Evolutionary conservation across 768 basidiomycete genomes (phyloP), one percentile per base, ranked within the genome.

Genomic region (Leccinum longicurvipes): DNA sequence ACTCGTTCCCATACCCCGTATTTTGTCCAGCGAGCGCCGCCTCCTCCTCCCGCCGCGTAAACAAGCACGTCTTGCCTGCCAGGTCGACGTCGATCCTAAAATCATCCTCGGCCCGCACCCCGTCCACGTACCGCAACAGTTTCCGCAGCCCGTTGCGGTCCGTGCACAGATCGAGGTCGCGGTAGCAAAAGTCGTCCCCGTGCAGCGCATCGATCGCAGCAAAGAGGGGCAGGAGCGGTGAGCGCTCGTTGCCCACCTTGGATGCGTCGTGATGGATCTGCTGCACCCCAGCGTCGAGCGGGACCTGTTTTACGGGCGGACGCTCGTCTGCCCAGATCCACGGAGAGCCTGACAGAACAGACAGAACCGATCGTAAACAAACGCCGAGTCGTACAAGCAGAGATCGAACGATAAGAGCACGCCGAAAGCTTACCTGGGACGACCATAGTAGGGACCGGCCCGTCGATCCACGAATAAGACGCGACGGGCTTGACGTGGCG

Each of bases 41-140:
- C 10, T 12, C 60, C 28, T 79, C 79, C 80, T 85, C 86, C 21
- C 51, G 74, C 1, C 89, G 73, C 53, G 81, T 83, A 61, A 90
- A 71, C 25, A 91, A 62, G 15, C 87, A 72, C 0, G 89, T 89
- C 17, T 62, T 62, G 1, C 87, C 86, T 0, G 76, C 78, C 17
- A 88, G 73, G 64, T 91, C 82, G 4, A 83, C 57, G 54, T 92
- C 87, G 58, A 92, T 87, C 19, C 89, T 74, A 63, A 91, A 92
- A 52, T 82, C 23, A 10, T 49, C 79, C 10, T 69, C 71, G 3
- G 11, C 15, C 5, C 17, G 11, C 10, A 19, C 50, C 14, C 52
- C 23, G n/a, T 67, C 62, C 14, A 68, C 52, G 84, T 83, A 87
- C 24, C 82, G 75, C 21, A 83, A 63, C 39, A 90, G 71, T 66